Evolutionary conservation across 1,284 basidiomycete species (phyloP), one percentile per base, ranked within the genome.

Genomic region (Trametes sp.): DNA sequence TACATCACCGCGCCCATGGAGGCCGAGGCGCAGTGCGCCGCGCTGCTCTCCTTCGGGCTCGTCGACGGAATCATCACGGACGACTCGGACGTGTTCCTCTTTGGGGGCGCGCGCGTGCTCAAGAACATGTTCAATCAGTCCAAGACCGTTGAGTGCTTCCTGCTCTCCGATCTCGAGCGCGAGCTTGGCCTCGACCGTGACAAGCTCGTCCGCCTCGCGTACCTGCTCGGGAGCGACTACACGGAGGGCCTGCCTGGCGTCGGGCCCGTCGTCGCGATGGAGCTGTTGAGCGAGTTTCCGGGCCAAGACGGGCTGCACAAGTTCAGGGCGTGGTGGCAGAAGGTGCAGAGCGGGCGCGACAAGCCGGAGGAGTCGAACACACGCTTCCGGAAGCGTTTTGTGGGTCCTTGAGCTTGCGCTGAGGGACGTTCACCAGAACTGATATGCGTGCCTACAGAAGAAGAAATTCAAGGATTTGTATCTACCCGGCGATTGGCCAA

Each of bases 121-220:
- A 98, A 98, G 78, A 98, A 99, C 77, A 98, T 99, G 92, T 99
- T 99, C 82, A 98, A 98, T 77, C 95, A 98, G 78, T 93, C 94
- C 63, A 98, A 98, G 82, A 98, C 95, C 10, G 97, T 98, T 61
- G 97, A 99, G 77, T 96, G 95, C 73, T 99, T 98, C 80, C 80
- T 98, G 36, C 80, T 90, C 7, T 79, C 87, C 1, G 98, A 99
- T 75, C 84, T 99, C 57, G 84, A 87, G 54, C 87, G 96, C 45
- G 98, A 99, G 76, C 82, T 99, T 7, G 92, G 95, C 1, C 81
- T 99, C 16, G 92, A 94, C 59, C 85, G 95, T 29, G 93, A 94
- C 69, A 91, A 92, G 36, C 87, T 99, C 35, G 87, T 99, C 54
- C 86, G 91, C 36, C 81, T 99, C 24, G 96, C 97, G 2, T 98